A percentile compares a stretch with the other conserved stretches of the same genome.
These are phyloP conservation scores for Linderina pennispora DNA, from an alignment of 192 early-diverging fungal genomes.

Conservation along the genomic window DNA sequence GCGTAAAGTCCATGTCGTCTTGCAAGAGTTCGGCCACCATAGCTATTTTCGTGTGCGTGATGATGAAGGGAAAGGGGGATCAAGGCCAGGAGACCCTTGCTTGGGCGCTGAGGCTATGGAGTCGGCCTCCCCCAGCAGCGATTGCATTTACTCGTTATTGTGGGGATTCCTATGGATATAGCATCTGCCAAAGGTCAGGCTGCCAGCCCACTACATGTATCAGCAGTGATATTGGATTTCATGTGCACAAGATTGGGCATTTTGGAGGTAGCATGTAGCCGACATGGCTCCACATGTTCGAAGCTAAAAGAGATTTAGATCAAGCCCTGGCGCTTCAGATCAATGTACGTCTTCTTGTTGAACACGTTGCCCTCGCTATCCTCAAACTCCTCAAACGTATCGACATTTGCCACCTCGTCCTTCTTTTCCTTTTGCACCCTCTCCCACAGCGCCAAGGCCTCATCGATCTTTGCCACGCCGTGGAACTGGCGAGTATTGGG, in stretches of 20 bases:
- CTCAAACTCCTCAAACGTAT: constrained; percentile 88
- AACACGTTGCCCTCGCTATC: constrained; percentile 80
- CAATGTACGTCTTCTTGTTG: constrained; percentile 81
- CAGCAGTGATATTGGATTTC: no score
- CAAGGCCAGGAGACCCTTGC: no score
- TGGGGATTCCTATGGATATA: no score
- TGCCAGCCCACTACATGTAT: no score
- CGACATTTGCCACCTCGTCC: constrained; percentile 60
- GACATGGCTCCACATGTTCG: no score
- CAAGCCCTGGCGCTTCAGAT: constrained; percentile 78
- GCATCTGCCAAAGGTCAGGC: no score
- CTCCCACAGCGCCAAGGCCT: constrained; percentile 83
- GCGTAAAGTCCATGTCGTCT: constrained; percentile 46
- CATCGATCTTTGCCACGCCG: constrained; percentile 84
- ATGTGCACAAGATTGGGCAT: no score
- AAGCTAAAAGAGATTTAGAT: no score
- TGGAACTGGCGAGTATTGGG: constrained; percentile 85
- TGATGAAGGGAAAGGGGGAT: not conserved
- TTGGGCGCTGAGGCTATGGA: no score
- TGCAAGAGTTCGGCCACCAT: constrained; percentile 35
- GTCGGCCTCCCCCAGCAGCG: no score
- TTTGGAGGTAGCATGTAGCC: no score
- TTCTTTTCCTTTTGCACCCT: constrained; percentile 68
- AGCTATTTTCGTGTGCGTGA: not conserved
- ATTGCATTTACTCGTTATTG: no score